Percentiles rank a stretch among this genome's conserved stretches.
Evolutionary conservation across 2,329 filamentous ascomycete genomes (phyloP).

Genomic region (Coniochaeta prunicola): DNA sequence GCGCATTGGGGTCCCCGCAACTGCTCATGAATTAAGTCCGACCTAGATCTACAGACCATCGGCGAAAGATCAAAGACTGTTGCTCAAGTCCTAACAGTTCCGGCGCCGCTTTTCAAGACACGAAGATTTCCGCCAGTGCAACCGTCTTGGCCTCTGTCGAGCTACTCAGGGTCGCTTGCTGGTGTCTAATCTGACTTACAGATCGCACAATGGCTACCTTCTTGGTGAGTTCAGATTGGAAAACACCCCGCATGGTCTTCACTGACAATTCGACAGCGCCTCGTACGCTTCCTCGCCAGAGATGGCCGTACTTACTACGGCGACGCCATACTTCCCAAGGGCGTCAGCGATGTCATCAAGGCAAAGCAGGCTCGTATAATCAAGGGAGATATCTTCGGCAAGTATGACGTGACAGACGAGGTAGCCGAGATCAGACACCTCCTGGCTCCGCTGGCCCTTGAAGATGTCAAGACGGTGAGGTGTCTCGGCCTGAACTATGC

Average conservation of each 20-base stretch:
- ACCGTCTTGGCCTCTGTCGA: not conserved
- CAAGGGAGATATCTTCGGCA: slow-evolving; percentile 58
- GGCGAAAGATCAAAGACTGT: not conserved
- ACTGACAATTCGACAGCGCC: slow-evolving; percentile 39
- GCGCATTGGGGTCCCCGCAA: not conserved
- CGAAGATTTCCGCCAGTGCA: too few species aligned
- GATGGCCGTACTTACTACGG: slow-evolving; percentile 67
- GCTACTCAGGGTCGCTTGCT: not conserved
- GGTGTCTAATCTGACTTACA: not conserved
- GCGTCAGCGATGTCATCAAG: slow-evolving; percentile 53
- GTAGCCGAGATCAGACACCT: slow-evolving; percentile 48
- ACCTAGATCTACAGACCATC: not conserved
- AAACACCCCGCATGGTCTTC: too few species aligned
- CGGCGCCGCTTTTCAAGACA: not conserved
- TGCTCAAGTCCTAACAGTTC: not conserved
- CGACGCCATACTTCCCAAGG: slow-evolving; percentile 61
- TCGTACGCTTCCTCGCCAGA: slow-evolving; percentile 66
- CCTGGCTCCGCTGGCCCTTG: slow-evolving; percentile 55
- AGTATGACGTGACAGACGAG: slow-evolving; percentile 56
- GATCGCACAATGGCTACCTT: slow-evolving; percentile 13
- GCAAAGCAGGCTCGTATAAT: slow-evolving; percentile 55
- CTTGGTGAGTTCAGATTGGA: slow-evolving; percentile 12
- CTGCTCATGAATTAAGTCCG: slow-evolving; percentile 1
- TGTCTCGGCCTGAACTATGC: slow-evolving; percentile 68
- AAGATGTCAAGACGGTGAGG: slow-evolving; percentile 59